Evolutionary conservation across 371 early-diverging fungal species (phyloP), one percentile per base, ranked within the genome.

Genomic region (Rhizomucor pusillus): DNA sequence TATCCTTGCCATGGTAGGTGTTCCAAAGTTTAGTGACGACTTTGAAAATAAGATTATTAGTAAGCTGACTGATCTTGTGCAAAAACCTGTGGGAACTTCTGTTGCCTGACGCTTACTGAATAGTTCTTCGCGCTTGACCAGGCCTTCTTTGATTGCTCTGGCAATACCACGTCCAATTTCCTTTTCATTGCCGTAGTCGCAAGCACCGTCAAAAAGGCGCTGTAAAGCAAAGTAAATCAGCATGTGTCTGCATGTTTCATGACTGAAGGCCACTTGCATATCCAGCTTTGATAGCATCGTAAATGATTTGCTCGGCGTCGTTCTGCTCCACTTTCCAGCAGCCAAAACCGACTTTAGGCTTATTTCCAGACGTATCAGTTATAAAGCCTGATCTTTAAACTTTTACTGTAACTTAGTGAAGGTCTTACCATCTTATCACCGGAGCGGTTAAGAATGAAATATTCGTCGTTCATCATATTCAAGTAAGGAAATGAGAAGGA

Each of bases 11-110:
- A 51, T 81, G 81, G 46, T 62, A 63, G n/a, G 76, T 75, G 60
- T 84, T 84, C 85, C 83, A 84, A 29, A 89, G 70, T 65, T 90
- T 90, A 43, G 84, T 81, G 23, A 88, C 88, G 53, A 87, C 78
- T 71, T 81, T 81, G 19, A 47, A 9, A 48, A 36, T 43, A 43
- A 14, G 6, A 14, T 2, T 34, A 16, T 29, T 14, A 3, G 41
- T 39, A 33, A 43, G 10, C 16, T 6, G 25, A 10, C 24, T 33
- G 48, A 22, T 9, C 9, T n/a, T n/a, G n/a, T 34, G 50, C 81
- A 37, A 37, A 14, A 20, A n/a, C 35, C 5, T 12, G 40, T 12
- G 11, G 23, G 23, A 10, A 6, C n/a, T 54, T 12, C 48, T 11
- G 10, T 16, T 14, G 44, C 47, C 16, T 14, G n/a, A 22, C 3